phyloP scores from a whole-genome alignment of 192 early-diverging fungal genomes.

The Coemansia sp. region DNA sequence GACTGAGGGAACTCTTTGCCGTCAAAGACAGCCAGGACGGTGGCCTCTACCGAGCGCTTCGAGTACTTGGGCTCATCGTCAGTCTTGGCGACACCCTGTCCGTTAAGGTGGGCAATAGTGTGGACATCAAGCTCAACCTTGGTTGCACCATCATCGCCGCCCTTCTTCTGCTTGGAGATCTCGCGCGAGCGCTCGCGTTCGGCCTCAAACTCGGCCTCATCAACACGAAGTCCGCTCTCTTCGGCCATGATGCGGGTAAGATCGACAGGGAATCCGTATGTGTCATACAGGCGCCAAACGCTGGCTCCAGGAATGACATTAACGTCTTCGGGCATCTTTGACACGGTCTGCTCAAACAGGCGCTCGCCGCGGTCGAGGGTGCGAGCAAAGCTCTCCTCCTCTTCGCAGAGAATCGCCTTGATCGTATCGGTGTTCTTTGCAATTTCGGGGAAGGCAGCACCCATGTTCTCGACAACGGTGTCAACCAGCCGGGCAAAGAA shows the following conservation, averaged over 20 bases:
- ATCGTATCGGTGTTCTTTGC: slow-evolving; percentile 68
- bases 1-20: no score
- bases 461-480: slow-evolving; percentile 86
- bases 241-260: slow-evolving; percentile 98
- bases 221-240: slow-evolving; percentile 80
- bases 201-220: slow-evolving; percentile 78
- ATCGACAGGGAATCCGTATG: slow-evolving; percentile 98
- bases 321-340: slow-evolving; percentile 51
- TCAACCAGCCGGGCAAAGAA: slow-evolving; percentile 96
- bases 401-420: slow-evolving; percentile 95
- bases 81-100: slow-evolving; percentile 73
- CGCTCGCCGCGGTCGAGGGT: slow-evolving; percentile 97
- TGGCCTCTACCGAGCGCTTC: slow-evolving; percentile 66
- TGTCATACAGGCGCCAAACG: slow-evolving; percentile 98
- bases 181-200: slow-evolving; percentile 79
- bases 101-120: slow-evolving; percentile 81
- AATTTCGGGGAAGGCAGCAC: slow-evolving; percentile 91
- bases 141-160: slow-evolving; percentile 54
- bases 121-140: slow-evolving; percentile 87
- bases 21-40: slow-evolving; percentile 81
- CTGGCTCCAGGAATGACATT: slow-evolving; percentile 75
- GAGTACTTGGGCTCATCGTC: slow-evolving; percentile 85
- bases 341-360: slow-evolving; percentile 78
- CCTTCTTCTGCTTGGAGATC: slow-evolving; percentile 60
- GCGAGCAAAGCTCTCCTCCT: slow-evolving; percentile 91